phyloP scores from a whole-genome alignment of 148 eudicot species.

The Persicaria maculosa region DNA sequence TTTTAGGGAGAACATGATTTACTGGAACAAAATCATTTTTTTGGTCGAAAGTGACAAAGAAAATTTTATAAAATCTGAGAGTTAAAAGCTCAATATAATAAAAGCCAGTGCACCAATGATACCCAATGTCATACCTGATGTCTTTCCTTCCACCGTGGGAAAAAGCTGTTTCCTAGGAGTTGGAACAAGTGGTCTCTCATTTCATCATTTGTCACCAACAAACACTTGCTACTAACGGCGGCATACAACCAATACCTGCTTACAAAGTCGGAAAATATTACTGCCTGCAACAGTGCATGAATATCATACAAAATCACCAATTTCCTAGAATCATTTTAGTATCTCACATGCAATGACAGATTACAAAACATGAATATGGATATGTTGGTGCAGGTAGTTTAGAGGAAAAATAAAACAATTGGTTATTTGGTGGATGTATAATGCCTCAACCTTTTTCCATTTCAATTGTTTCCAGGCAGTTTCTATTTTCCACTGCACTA shows the following conservation, averaged over 20 bases:
- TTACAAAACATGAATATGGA: not conserved
- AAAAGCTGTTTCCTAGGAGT: conserved; percentile 63
- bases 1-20: not conserved
- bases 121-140: conserved; percentile 38
- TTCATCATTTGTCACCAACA: conserved; percentile 70
- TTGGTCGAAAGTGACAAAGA: not conserved
- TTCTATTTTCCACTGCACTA: not conserved
- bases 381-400: too few relatives aligned
- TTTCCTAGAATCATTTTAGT: not conserved
- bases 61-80: not conserved
- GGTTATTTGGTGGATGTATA: not conserved
- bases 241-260: conserved; percentile 75
- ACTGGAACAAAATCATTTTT: not conserved
- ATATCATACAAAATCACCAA: not conserved
- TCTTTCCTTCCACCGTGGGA: conserved; percentile 77
- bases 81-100: not conserved
- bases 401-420: too few relatives aligned
- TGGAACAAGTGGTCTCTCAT: conserved; percentile 84
- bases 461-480: not conserved
- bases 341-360: not conserved
- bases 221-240: conserved; percentile 57
- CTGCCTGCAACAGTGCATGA: not conserved
- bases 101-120: not conserved
- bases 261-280: conserved; percentile 3
- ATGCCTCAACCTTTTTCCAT: not conserved